phyloP scores from a whole-genome alignment of 192 early-diverging fungal genomes.

The Spizellomyces sp. region DNA sequence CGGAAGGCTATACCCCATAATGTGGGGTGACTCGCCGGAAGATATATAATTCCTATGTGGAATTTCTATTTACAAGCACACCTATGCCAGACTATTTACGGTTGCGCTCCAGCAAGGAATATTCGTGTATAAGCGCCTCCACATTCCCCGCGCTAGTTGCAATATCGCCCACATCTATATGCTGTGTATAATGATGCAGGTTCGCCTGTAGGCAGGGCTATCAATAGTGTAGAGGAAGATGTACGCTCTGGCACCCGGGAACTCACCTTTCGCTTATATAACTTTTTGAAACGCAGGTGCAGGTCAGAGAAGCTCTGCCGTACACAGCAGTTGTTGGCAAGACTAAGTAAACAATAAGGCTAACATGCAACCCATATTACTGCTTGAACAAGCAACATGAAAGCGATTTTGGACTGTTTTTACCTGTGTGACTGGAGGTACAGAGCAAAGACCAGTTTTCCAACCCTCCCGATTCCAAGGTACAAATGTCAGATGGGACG shows the following conservation, averaged over 20 bases:
- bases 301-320: constrained; percentile 34
- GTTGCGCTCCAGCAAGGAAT: not conserved
- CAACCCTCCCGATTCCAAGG: constrained; percentile 61
- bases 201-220: constrained; percentile 42
- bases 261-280: constrained; percentile 54
- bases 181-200: constrained; percentile 55
- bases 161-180: constrained; percentile 55
- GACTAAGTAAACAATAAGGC: constrained; percentile 43
- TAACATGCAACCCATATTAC: not conserved
- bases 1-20: constrained; percentile 26
- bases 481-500: constrained; percentile 43
- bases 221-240: not conserved
- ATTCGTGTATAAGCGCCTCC: constrained; percentile 13
- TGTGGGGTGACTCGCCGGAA: not conserved
- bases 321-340: constrained; percentile 58
- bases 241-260: not conserved
- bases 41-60: not conserved
- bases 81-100: not conserved
- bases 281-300: constrained; percentile 44
- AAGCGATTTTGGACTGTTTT: not conserved
- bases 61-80: not conserved
- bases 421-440: constrained; percentile 56
- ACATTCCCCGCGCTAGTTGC: constrained; percentile 19
- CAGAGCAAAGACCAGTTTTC: constrained; percentile 61
- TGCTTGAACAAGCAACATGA: constrained; percentile 1